These are phyloP conservation scores for Fusarium miscanthi DNA, from an alignment of 2,329 filamentous ascomycete genomes.

Conservation along the genomic window DNA sequence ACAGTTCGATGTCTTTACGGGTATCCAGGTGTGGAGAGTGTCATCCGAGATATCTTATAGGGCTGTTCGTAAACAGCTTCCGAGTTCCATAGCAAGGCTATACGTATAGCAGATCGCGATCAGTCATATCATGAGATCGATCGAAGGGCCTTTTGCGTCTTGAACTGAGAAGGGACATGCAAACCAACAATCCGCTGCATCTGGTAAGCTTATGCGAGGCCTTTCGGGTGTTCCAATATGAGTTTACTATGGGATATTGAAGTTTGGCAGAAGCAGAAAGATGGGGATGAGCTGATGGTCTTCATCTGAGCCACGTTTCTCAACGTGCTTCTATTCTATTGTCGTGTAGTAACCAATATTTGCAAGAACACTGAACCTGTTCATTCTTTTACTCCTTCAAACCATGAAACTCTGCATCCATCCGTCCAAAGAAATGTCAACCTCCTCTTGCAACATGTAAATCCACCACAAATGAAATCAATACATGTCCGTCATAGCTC, in stretches of 20 bases:
- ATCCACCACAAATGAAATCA: neutral
- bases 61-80: neutral
- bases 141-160: neutral
- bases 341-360: neutral
- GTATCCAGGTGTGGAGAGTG: neutral
- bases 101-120: neutral
- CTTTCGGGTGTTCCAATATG: neutral
- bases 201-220: neutral
- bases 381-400: neutral
- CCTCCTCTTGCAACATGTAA: neutral
- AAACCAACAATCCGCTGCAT: neutral
- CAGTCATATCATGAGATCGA: neutral
- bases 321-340: neutral
- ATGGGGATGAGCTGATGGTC: neutral
- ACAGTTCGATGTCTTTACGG: no score
- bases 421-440: neutral
- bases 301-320: neutral
- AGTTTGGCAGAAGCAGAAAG: neutral
- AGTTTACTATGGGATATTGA: neutral
- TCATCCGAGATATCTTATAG: neutral
- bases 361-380: neutral
- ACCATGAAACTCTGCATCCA: neutral
- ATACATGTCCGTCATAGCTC: rapidly evolving
- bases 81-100: neutral
- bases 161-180: neutral